Base-by-base conservation (phyloP, 768 basidiomycete genomes). In the Tulasnella sp. region DNA sequence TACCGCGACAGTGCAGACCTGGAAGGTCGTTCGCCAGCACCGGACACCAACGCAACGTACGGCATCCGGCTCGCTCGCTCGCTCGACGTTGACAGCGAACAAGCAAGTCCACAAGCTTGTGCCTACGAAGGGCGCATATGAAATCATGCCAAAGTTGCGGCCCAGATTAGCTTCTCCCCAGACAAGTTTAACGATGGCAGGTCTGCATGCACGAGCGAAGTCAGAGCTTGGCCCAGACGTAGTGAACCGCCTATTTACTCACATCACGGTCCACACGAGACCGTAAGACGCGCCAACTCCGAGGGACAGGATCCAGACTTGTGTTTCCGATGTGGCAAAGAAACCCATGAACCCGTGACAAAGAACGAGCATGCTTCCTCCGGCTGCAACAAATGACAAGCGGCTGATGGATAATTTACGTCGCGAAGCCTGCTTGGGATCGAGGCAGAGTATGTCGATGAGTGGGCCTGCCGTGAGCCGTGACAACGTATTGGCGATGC, bases 51-150 rank as follows among this genome's bases (percentile, higher is more conserved):
- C 66, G 65, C 88, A 89, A 24, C 64, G 70, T 30, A 61, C 62
- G 24, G 38, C 45, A 38, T 58, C 64, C 23, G 68, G 73, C 0
- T 66, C 64, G n/a, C 68, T 71, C 3, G 68, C 45, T 8, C 78
- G 73, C 61, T 81, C 79, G 2, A 75, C 70, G 3, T 76, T 67
- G 64, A 83, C 80, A 13, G 88, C 88, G 62, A 88, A 91, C 0
- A 90, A 67, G 68, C 86, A 89, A 2, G 88, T 88, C 68, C 88
- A 89, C 0, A 81, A 34, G 1, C 86, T 80, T 0, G 86, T 88
- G 4, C 86, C 88, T 24, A 81, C 69, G 69, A 89, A 85, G 3
- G 86, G 83, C 0, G 87, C 82, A 64, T 86, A 88, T 50, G 84
- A 80, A 58, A 88, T 67, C 29, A 60, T 59, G 24, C 64, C 66